phyloP scores from a whole-genome alignment of 169 alveolate genomes.

The Perkinsus olseni region DNA sequence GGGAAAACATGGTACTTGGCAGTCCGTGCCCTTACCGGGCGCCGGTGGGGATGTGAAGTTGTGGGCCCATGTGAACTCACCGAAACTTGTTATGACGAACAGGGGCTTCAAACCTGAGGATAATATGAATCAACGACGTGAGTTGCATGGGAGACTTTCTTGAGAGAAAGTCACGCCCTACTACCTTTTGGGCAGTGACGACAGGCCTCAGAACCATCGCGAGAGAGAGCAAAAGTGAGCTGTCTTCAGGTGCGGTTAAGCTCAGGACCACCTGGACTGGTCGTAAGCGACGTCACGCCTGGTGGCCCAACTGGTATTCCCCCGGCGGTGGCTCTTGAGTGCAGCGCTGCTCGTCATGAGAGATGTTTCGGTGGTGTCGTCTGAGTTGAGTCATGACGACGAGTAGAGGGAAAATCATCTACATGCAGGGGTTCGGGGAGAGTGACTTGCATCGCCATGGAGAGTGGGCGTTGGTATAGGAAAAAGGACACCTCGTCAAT shows the following conservation, averaged over 20 bases:
- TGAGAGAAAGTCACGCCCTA: too few species aligned
- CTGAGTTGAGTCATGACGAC: too few species aligned
- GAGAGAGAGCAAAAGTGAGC: not conserved
- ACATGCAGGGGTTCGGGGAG: too few species aligned
- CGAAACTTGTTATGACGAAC: not conserved
- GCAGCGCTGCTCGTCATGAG: not conserved
- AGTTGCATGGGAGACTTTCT: not conserved
- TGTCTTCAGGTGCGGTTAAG: not conserved
- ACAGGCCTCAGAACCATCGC: not conserved
- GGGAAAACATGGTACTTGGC: not conserved
- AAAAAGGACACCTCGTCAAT: too few species aligned
- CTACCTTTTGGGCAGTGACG: not conserved
- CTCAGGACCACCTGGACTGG: not conserved
- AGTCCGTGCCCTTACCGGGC: not conserved
- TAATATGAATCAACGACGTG: not conserved
- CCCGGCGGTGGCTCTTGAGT: not conserved
- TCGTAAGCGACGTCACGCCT: not conserved
- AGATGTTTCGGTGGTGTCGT: too few species aligned
- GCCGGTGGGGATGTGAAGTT: not conserved
- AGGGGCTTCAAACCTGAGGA: not conserved
- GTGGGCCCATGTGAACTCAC: not conserved
- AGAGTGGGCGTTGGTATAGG: too few species aligned
- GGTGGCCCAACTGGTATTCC: not conserved
- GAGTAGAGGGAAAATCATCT: too few species aligned
- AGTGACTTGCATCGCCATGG: too few species aligned